Base-by-base conservation (phyloP, 176 grass and related monocot genomes). In the Otatea glauca region DNA sequence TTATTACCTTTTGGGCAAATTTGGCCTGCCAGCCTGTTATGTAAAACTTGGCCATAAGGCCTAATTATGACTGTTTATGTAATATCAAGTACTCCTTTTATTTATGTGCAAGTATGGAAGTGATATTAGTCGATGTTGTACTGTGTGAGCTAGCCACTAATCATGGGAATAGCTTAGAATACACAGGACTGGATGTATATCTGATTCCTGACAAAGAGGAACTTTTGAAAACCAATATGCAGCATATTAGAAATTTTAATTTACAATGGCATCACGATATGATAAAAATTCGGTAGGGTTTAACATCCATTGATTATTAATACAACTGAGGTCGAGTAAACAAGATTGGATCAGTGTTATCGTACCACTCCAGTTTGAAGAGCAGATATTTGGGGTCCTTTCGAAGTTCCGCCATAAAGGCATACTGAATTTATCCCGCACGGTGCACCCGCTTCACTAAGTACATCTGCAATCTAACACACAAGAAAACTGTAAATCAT, bases 351-450 rank as follows among this genome's bases (percentile, higher is more conserved):
- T 38, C 7, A 55, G 77, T 74, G 70, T 45, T 42, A 84, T 82
- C 96, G 90, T 90, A 98, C 96, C 83, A 98, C 93, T 93, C 96
- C 93, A 88, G 93, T 95, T 88, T 88, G 93, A 79, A 98, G 89
- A 88, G 93, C 77, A 85, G 96, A 82, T 79, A 98, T 95, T 86
- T 98, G 96, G 39, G 96, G 96, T 67, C 91, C 96, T 82, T 98
- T 98, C 18, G 89, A 94, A 86, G 93, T 95, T 65, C 96, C 96
- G 77, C 96, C 96, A 88, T 98, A 95, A 70, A 98, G 85, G 74
- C 96, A 98, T 72, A 98, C 89, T 39, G 93, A 90, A 82, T 87
- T 95, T 80, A 93, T 90, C 69, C 91, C 91, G 71, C 91, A 94
- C 21, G 89, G 84, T 44, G 85, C 83, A 76, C 93, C 93, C n/a